Evolutionary conservation across 2,329 filamentous ascomycete genomes (phyloP), one percentile per base, ranked within the genome.

Genomic region (Arthrinium phaeospermum): DNA sequence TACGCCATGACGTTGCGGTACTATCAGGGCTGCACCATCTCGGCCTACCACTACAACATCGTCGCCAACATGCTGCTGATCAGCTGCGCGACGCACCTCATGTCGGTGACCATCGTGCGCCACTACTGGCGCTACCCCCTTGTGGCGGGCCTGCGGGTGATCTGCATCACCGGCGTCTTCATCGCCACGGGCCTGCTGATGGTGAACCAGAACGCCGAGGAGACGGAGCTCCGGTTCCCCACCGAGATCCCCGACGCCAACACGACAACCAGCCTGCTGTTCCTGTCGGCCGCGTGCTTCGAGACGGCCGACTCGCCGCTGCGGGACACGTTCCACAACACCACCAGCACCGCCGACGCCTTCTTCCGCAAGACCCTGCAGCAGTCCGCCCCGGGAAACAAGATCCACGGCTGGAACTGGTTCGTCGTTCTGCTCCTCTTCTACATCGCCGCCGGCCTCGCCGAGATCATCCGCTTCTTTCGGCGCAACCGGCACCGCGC

Each of bases 31-130:
- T 83, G 81, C 74, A 75, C 77, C 47, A 75, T 82, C 68, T 79
- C 79, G 46, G 78, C 80, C 2, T 82, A 83, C 71, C 82, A 83
- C 73, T 83, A 83, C 75, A 81, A 82, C 68, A 76, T 83, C 53
- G 77, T 82, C 1, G 76, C 78, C 16, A 82, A 82, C 73, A 80
- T 82, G 75, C 74, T 83, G 72, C 75, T 82, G 4, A 74, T 83
- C 12, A 81, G 79, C 19, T 82, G 81, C 69, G 81, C 80, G 19
- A 83, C 81, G 0, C 81, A 83, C 70, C 75, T 83, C 7, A 75
- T 82, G 75, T 77, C 80, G 24, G 76, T 82, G 14, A 80, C 79
- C 22, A 76, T 82, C 47, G 77, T 81, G 41, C 74, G 77, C 5
- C 76, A 82, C 72, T 83, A 83, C 74, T 83, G 80, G 80, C 75